Evolutionary conservation across 805 yeast species (phyloP), one percentile per base, ranked within the genome.

Genomic region (Myxozyma sirexii): DNA sequence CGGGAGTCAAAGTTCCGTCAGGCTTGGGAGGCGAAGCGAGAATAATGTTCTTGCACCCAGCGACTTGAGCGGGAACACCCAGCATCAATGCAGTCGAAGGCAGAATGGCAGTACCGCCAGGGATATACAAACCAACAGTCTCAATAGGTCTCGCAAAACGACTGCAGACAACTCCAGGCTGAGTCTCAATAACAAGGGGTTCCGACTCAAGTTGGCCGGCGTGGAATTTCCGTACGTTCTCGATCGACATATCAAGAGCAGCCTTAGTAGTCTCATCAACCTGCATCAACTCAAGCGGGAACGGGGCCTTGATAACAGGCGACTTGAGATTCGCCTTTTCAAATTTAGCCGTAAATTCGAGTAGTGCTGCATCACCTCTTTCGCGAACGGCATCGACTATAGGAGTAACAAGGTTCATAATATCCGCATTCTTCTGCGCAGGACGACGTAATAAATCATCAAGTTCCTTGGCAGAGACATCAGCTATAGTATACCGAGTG

Each of bases 61-160:
- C 99, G 63, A 92, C 99, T 73, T 85, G 84, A 19, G 99, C 99
- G 23, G 99, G 99, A 54, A 94, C 97, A 70, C 99, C 98, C 68
- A 94, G 82, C 97, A 94, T 94, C 76, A 94, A 82, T 39, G 98
- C 96, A 13, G 99, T 94, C 19, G 98, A 93, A 43, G 99, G 99
- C 66, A 94, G 81, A 35, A 94, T 93, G 2, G 99, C 99, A 45
- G 98, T 91, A 68, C 99, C 99, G 69, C 99, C 99, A 56, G 99
- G 99, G 61, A 94, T 89, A 72, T 94, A 94, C 60, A 96, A 82
- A 62, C 99, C 99, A 56, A 94, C 99, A 60, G 83, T 85, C 70
- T 90, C 96, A 67, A 94, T 91, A 5, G 99, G 94, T 70, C 97
- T 85, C 15, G 98, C 88, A 74, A 94, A 94, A 69, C 99, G 84